Evolutionary conservation across 257 asterid genomes (phyloP), one percentile per base, ranked within the genome.

Genomic region (Ophiorrhiza pumila): DNA sequence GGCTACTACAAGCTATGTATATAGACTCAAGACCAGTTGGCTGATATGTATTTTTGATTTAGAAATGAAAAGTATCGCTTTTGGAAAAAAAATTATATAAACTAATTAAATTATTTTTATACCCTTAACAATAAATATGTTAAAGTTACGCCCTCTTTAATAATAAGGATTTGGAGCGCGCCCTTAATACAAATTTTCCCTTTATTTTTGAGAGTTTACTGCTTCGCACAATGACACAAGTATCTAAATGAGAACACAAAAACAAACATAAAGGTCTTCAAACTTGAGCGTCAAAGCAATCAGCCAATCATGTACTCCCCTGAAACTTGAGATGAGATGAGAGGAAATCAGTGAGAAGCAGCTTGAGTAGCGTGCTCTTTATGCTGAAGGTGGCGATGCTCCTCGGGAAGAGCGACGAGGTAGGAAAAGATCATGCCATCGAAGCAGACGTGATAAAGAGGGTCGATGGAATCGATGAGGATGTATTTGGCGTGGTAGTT

Each of bases 331-430:
- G 14, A 45, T 17, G 14, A 8, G 5, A 25, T 32, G 13, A 4
- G 47, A 9, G 75, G 1, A 61, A 34, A 78, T 90, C 88, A 87
- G 76, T 86, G 96, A 31, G 70, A 83, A 39, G 80, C 88, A 69
- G 80, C 62, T 59, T 37, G 46, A 50, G 39, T 64, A 18, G 83
- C 85, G 59, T 87, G 89, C 49, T 88, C 87, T 82, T 85, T 80
- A 79, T 91, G 97, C 70, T 80, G 85, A 73, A 91, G 96, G 75
- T 93, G 98, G 45, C 98, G 97, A 74, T 96, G 98, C 91, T 93
- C 98, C 89, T 93, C 96, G 1, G 98, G 98, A 41, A 93, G 96
- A 69, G 96, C 96, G 22, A 93, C 78, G 79, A 93, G 91, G 85
- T 91, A 93, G 47, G 97, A 91, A 39, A 93, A 78, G 60, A 81